Conservation (phyloP, 148 eudicot genomes). For the Rhododendron ferrugineum region DNA sequence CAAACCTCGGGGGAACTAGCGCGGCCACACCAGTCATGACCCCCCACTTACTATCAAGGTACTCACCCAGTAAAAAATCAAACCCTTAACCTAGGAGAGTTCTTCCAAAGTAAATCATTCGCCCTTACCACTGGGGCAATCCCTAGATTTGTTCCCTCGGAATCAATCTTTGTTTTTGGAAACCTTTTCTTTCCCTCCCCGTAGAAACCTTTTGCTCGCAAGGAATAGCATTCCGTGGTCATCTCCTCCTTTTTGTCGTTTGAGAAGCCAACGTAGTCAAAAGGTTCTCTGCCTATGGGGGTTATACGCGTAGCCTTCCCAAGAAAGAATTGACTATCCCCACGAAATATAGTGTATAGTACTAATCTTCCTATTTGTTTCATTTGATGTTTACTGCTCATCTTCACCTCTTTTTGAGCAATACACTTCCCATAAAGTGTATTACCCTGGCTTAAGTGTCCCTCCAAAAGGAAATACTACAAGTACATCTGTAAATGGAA, state of each 20-base stretch:
- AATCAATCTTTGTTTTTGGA: slow-evolving; percentile 4
- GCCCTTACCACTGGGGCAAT: no score
- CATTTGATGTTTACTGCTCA: slow-evolving; percentile 11
- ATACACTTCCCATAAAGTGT: slow-evolving; percentile 2
- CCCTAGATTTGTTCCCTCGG: slow-evolving; percentile 15
- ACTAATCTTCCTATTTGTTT: neutral
- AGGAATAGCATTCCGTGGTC: slow-evolving; percentile 81
- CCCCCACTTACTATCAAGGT: no score
- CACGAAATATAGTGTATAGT: neutral
- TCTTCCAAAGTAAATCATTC: no score
- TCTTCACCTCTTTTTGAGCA: slow-evolving; percentile 2
- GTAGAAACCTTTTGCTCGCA: slow-evolving; percentile 17
- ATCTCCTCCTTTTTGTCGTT: slow-evolving; percentile 33
- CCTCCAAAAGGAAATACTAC: slow-evolving; percentile 27
- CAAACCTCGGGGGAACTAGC: no score
- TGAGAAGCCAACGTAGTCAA: slow-evolving; percentile 26
- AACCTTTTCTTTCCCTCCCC: slow-evolving; percentile 16
- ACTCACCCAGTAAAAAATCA: neutral
- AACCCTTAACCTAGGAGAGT: no score
- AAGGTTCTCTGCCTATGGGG: slow-evolving; percentile 34
- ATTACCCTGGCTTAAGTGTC: slow-evolving; percentile 18
- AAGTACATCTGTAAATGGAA: slow-evolving; percentile 32
- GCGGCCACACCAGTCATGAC: no score
- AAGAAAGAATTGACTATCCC: slow-evolving; percentile 24
- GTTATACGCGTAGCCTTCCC: slow-evolving; percentile 19